Percentiles rank a stretch among this genome's conserved stretches.
Conservation (phyloP, 2,329 filamentous ascomycete genomes). For the Penicillium corylophilum region DNA sequence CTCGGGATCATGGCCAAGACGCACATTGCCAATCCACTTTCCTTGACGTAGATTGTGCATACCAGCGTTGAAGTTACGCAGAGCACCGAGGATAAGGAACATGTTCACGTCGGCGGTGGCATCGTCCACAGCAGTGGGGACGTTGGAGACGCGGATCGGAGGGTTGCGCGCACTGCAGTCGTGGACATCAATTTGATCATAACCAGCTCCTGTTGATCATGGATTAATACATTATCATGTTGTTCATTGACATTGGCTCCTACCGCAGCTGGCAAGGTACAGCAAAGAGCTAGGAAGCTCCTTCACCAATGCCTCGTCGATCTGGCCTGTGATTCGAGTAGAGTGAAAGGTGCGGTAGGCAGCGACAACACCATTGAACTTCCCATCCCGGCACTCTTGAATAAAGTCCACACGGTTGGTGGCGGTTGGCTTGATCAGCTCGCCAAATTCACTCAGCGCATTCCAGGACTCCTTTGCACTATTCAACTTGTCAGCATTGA, state of each 20-base stretch:
- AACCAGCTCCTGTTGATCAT: constrained; percentile 65
- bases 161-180: constrained; percentile 64
- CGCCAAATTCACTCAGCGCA: constrained; percentile 60
- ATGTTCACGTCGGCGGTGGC: constrained; percentile 79
- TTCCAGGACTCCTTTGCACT: constrained; percentile 64
- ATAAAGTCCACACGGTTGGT: constrained; percentile 67
- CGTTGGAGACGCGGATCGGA: constrained; percentile 71
- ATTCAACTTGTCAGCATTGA: constrained; percentile 4
- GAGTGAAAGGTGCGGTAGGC: constrained; percentile 72
- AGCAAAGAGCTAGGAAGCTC: constrained; percentile 41
- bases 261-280: constrained; percentile 44
- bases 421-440: constrained; percentile 63
- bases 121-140: constrained; percentile 77
- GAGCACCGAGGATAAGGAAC: constrained; percentile 76
- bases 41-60: constrained; percentile 66
- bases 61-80: constrained; percentile 68
- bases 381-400: constrained; percentile 63
- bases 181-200: constrained; percentile 75
- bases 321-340: constrained; percentile 61
- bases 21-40: constrained; percentile 60
- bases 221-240: not conserved
- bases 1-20: constrained; percentile 71
- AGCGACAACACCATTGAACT: constrained; percentile 63
- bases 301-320: constrained; percentile 69
- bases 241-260: not conserved